Evolutionary conservation across 495 filamentous ascomycete species (phyloP), one percentile per base, ranked within the genome.

Genomic region (Haplographium delicatum): DNA sequence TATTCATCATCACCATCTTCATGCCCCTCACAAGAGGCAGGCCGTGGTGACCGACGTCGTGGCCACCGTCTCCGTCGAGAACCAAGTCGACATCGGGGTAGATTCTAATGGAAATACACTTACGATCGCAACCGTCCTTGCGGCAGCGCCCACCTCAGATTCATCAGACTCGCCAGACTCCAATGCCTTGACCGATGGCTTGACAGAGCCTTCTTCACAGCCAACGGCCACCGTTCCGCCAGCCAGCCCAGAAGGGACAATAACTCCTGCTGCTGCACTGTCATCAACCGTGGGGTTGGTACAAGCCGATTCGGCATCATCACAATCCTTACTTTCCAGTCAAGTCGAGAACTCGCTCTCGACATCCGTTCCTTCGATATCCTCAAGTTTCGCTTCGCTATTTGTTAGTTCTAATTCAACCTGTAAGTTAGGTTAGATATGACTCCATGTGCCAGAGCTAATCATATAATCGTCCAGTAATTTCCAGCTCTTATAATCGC

Each of bases 341-440:
- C 46, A 10, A 24, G 35, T 46, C 47, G 62, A 72, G 64, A 69
- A 71, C 58, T 71, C 72, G 65, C 47, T 69, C 68, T 68, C 72
- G 65, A 72, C 75, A 59, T 72, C 72, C 72, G 50, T 69, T 75
- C 72, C 64, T 73, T 76, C 63, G 34, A 65, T 54, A 61, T 51
- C 68, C 49, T 60, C 69, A 24, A 59, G 49, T 39, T 75, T 75
- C 54, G 63, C 73, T 61, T 65, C 70, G 23, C 50, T 74, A 44
- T 37, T 62, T 54, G 60, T 57, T 20, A 57, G 59, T 34, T 64
- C 64, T 57, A 74, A 74, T 66, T 65, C 68, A 43, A 68, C 67
- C 46, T 51, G 72, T 76, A 47, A 54, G 65, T 62, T 6, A 46
- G n/a, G n/a, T n/a, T n/a, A n/a, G n/a, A n/a, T n/a, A n/a, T n/a